Evolutionary conservation across 208 protist genomes (phyloP).

Genomic region (Wallacemonas collosoma): DNA sequence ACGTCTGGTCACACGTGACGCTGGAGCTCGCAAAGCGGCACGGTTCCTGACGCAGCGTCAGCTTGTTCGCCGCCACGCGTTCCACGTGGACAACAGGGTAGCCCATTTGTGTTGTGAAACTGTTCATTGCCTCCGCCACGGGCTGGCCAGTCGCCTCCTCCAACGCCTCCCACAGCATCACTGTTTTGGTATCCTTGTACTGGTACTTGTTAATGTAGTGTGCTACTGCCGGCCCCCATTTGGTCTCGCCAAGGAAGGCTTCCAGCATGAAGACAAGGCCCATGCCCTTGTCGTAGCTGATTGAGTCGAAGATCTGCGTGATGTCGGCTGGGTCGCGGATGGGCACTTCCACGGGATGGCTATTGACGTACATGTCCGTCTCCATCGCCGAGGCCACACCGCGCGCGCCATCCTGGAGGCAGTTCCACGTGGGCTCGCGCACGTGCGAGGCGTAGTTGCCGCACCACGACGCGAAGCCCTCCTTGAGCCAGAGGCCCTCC

Average conservation of each 20-base stretch:
- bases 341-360: conserved; percentile 96
- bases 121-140: conserved; percentile 87
- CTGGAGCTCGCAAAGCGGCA: conserved; percentile 53
- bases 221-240: conserved; percentile 87
- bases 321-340: conserved; percentile 93
- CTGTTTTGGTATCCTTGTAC: conserved; percentile 93
- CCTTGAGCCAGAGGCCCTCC: conserved; percentile 98
- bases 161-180: conserved; percentile 95
- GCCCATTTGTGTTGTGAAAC: conserved; percentile 93
- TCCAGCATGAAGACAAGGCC: conserved; percentile 94
- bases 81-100: conserved; percentile 91
- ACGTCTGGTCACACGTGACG: conserved; percentile 31
- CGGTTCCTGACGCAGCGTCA: conserved; percentile 66
- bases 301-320: conserved; percentile 97
- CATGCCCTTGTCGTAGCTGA: conserved; percentile 96
- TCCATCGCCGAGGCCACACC: conserved; percentile 71
- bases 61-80: conserved; percentile 21
- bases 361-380: conserved; percentile 90
- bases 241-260: conserved; percentile 82
- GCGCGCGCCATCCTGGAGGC: conserved; percentile 79
- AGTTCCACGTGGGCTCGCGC: conserved; percentile 88
- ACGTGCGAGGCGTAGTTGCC: conserved; percentile 84
- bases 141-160: conserved; percentile 81
- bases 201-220: conserved; percentile 93
- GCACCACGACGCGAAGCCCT: conserved; percentile 98